phyloP scores from a whole-genome alignment of 2,329 filamentous ascomycete genomes.

The Endoconidiophora laricicola region DNA sequence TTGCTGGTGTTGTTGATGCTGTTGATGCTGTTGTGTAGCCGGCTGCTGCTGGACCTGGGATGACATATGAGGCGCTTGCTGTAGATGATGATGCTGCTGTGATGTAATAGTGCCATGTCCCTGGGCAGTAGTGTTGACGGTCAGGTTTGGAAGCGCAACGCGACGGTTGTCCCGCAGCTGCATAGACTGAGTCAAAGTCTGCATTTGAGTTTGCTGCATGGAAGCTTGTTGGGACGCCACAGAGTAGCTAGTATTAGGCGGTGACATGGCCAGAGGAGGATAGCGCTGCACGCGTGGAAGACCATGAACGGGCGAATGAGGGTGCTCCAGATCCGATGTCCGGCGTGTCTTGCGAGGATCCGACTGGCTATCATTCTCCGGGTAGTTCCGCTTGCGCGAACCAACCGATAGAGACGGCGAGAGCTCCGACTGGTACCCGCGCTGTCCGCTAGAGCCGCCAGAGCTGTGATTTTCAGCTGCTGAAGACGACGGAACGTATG shows the following conservation, averaged over 20 bases:
- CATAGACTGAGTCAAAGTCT: neutral
- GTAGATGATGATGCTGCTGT: neutral
- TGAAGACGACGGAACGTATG: neutral
- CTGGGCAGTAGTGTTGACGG: slow-evolving; percentile 1
- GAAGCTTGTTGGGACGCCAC: too few relatives aligned
- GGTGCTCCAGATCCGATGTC: neutral
- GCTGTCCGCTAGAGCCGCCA: neutral
- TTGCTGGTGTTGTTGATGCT: neutral
- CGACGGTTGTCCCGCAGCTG: neutral
- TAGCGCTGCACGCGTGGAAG: too few relatives aligned
- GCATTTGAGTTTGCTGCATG: neutral
- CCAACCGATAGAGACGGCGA: slow-evolving; percentile 8
- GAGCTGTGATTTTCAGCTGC: neutral
- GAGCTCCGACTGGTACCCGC: slow-evolving; percentile 4
- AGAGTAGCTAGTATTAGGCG: too few relatives aligned
- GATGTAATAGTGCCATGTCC: neutral
- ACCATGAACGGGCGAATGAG: neutral
- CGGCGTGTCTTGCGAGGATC: slow-evolving; percentile 8
- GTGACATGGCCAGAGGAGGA: neutral
- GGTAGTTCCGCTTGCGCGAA: slow-evolving; percentile 15
- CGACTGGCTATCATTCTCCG: slow-evolving; percentile 8
- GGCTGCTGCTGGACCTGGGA: neutral
- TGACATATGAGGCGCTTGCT: neutral
- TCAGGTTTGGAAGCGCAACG: slow-evolving; percentile 8
- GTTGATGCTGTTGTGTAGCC: neutral